Evolutionary conservation across 352 stramenopile species (phyloP).

Genomic region (Globisporangium paddicum): DNA sequence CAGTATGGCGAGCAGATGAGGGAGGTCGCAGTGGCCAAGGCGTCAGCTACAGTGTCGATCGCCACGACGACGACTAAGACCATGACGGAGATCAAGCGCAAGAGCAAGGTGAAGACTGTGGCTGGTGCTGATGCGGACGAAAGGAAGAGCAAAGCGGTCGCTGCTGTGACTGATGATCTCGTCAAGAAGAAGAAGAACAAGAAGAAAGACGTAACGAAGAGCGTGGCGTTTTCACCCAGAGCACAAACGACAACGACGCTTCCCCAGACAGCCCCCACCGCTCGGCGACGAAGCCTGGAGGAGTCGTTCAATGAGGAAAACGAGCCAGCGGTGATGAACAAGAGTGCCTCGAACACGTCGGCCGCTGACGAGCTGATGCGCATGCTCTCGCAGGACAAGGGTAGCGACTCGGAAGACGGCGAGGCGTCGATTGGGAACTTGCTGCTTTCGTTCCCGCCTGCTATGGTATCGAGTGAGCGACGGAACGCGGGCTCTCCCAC

Average conservation of each 20-base stretch:
- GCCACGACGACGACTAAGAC: neutral
- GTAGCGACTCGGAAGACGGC: conserved; percentile 55
- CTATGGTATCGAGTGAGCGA: conserved; percentile 7
- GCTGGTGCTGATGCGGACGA: neutral
- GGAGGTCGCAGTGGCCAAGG: neutral
- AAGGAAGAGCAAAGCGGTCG: neutral
- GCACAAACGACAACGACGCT: neutral
- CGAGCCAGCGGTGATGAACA: conserved; percentile 6
- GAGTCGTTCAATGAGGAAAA: conserved; percentile 12
- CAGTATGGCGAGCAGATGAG: conserved; percentile 18
- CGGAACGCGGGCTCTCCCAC: conserved; percentile 3
- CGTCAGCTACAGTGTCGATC: neutral
- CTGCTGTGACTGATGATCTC: neutral
- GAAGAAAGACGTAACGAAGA: conserved; percentile 10
- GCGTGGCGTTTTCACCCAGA: conserved; percentile 12
- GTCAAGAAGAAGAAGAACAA: conserved; percentile 12
- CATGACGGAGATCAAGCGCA: neutral
- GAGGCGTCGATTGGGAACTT: conserved; percentile 44
- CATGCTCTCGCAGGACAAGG: conserved; percentile 50
- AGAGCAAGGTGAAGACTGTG: neutral
- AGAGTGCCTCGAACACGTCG: conserved; percentile 10
- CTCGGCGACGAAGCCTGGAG: conserved; percentile 1
- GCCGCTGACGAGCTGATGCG: conserved; percentile 44
- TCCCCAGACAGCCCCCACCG: neutral
- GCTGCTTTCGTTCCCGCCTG: conserved; percentile 35